These are phyloP conservation scores for Colletotrichum sp. DNA, from an alignment of 2,329 filamentous ascomycete genomes.

Conservation along the genomic window DNA sequence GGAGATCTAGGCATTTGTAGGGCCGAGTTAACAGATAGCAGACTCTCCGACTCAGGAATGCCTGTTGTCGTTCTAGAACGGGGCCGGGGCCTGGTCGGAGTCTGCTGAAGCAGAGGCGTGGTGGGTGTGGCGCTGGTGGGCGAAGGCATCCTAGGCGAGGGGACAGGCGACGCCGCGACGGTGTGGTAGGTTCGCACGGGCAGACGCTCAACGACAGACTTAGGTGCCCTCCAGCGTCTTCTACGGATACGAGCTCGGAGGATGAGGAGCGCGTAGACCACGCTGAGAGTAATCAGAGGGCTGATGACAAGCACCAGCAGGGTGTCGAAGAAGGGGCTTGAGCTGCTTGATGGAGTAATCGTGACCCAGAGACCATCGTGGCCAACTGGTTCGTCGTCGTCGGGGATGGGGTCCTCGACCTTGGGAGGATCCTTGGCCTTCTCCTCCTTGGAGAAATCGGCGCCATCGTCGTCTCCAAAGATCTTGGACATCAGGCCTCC, in stretches of 20 bases:
- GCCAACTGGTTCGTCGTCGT: conserved; percentile 39
- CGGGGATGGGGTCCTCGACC: conserved; percentile 24
- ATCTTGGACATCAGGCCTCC: conserved; percentile 53
- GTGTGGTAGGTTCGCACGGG: conserved; percentile 96
- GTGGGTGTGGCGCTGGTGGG: conserved; percentile 72
- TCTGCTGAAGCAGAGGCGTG: conserved; percentile 77
- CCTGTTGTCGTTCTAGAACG: conserved; percentile 70
- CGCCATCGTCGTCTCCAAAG: conserved; percentile 50
- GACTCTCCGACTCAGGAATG: conserved; percentile 54
- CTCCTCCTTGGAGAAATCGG: conserved; percentile 28
- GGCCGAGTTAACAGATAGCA: conserved; percentile 47
- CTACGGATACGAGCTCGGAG: conserved; percentile 87
- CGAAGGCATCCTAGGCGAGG: conserved; percentile 63
- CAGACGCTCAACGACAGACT: conserved; percentile 92
- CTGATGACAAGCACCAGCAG: conserved; percentile 96
- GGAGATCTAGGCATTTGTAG: conserved; percentile 41
- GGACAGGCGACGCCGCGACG: conserved; percentile 66
- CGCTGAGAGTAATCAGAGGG: conserved; percentile 87
- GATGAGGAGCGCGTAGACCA: conserved; percentile 89
- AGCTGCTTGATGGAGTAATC: conserved; percentile 86
- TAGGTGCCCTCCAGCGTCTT: conserved; percentile 94
- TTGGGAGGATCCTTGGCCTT: conserved; percentile 24
- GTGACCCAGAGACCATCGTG: conserved; percentile 95
- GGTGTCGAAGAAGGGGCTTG: conserved; percentile 94
- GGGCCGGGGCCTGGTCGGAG: conserved; percentile 59